These are phyloP conservation scores for Toxicodendron radicans DNA, from an alignment of 345 rosid species.

Conservation along the genomic window DNA sequence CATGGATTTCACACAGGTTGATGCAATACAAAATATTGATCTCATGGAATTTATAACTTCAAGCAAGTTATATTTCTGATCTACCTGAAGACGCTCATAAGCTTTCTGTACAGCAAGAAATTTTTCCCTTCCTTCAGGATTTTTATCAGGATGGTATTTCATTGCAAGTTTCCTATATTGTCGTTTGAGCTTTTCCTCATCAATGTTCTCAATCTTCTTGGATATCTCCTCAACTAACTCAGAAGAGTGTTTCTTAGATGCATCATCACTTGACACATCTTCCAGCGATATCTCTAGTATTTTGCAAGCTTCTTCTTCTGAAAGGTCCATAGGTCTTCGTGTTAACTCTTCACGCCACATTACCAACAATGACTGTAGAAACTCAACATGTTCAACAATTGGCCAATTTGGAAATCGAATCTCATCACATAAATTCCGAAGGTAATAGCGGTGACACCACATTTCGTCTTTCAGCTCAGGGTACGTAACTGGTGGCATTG, in stretches of 20 bases:
- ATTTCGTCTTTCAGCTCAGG: slow-evolving; percentile 99
- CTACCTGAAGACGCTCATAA: slow-evolving; percentile 96
- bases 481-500: slow-evolving; percentile 99
- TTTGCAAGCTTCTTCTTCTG: slow-evolving; percentile 98
- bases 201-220: slow-evolving; percentile 90
- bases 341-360: slow-evolving; percentile 99
- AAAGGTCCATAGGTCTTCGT: slow-evolving; percentile 96
- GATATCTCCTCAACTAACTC: slow-evolving; percentile 62
- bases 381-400: slow-evolving; percentile 97
- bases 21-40: background rate
- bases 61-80: slow-evolving; percentile 17
- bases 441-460: slow-evolving; percentile 99
- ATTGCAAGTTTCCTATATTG: slow-evolving; percentile 99
- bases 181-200: slow-evolving; percentile 99
- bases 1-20: background rate
- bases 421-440: slow-evolving; percentile 90
- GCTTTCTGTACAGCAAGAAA: slow-evolving; percentile 98
- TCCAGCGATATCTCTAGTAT: slow-evolving; percentile 86
- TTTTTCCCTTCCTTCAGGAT: slow-evolving; percentile 98
- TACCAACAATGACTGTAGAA: slow-evolving; percentile 86
- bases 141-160: slow-evolving; percentile 99
- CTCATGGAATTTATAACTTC: slow-evolving; percentile 10
- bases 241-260: slow-evolving; percentile 34
- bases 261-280: slow-evolving; percentile 64
- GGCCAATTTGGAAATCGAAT: slow-evolving; percentile 96